Conservation (phyloP, 225 moss, liverwort and hornwort species). For the Polytrichum formosum region DNA sequence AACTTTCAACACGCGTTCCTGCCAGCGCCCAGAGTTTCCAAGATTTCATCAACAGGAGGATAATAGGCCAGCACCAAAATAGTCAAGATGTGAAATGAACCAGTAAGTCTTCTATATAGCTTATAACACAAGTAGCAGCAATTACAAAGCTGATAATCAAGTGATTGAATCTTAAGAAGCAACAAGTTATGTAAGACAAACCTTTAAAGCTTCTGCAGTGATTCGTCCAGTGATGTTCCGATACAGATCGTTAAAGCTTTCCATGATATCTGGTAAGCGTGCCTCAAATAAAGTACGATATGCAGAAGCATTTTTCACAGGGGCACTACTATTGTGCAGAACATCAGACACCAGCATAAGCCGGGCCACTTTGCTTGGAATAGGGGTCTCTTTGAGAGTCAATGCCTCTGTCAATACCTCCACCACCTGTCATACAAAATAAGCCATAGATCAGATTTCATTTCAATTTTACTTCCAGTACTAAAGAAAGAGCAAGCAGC, state of each 20-base stretch:
- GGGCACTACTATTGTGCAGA: conserved; percentile 98
- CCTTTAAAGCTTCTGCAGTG: conserved; percentile 99
- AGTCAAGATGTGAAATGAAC: too few species aligned
- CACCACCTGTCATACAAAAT: conserved; percentile 64
- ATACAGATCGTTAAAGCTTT: conserved; percentile 96
- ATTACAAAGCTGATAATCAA: too few species aligned
- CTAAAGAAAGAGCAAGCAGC: too few species aligned
- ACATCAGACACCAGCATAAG: conserved; percentile 99
- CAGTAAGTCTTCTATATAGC: too few species aligned
- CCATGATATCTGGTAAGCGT: conserved; percentile 97
- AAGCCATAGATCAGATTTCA: neutral
- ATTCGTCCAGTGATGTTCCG: conserved; percentile 93
- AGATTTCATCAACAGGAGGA: too few species aligned
- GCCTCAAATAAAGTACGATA: conserved; percentile 97
- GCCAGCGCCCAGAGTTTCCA: conserved; percentile 31
- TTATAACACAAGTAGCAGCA: too few species aligned
- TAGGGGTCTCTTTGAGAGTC: conserved; percentile 93
- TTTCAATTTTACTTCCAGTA: neutral
- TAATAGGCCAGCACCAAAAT: too few species aligned
- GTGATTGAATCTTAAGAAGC: too few species aligned
- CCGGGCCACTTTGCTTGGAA: conserved; percentile 97
- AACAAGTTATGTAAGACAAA: conserved; percentile 9
- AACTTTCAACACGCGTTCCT: conserved; percentile 99
- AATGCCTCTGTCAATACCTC: conserved; percentile 97
- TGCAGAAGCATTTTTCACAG: conserved; percentile 96